Base-by-base conservation (phyloP, 2,329 filamentous ascomycete genomes). In the Botrytis pseudocinerea region DNA sequence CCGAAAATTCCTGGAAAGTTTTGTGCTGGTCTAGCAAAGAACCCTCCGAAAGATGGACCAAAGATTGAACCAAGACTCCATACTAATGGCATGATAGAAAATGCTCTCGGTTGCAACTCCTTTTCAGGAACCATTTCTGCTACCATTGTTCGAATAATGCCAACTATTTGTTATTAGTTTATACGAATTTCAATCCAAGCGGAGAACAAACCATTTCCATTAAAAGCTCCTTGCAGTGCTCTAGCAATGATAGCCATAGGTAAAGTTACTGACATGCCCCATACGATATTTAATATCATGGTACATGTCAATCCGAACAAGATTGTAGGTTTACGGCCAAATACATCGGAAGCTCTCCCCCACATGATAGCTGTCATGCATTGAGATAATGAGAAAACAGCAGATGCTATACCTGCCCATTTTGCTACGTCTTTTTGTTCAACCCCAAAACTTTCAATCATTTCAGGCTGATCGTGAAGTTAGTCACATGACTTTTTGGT, bases 91-190 rank as follows among this genome's bases (percentile, higher is more conserved):
- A 98, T 98, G 63, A 98, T 86, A 76, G 92, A 94, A 82, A 98
- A 98, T 0, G 96, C 96, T 70, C 90, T 86, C 0, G 95, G 95
- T 80, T 98, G 95, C 10, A 97, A 85, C 79, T 94, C 92, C 81
- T 88, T 94, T 81, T 96, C 90, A 0, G 94, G 93, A 2, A 97
- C 94, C 87, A 98, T 90, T 82, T 98, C 95, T 0, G 95, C 95
- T 2, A 98, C 94, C 84, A 96, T 94, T 25, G 94, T 97, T 76
- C 95, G 85, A 76, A 98, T 91, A 75, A 98, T 98, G 1, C 96
- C 93, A n/a, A 95, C 91, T 90, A 28, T 20, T 25, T 28, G 16
- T 2, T 54, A 66, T 82, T 74, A 82, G 77, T 69, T 59, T n/a
- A 22, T 2, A 4, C 25, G 28, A 61, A 46, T 46, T 6, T 9